Evolutionary conservation across 306 rosid genomes (phyloP).

Genomic region (Glycine tomentella): DNA sequence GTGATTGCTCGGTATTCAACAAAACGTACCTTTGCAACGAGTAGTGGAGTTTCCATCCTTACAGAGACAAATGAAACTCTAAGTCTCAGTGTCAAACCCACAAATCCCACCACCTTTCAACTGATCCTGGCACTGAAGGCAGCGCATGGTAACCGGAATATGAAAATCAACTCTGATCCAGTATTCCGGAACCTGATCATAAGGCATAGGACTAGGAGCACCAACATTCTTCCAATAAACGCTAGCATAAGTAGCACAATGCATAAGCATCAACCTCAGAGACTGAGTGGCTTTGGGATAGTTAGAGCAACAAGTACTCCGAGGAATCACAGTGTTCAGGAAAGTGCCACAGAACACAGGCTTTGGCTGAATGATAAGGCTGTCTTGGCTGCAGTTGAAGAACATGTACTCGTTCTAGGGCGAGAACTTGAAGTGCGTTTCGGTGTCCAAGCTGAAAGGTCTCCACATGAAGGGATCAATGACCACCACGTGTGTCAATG

Average conservation of each 20-base stretch:
- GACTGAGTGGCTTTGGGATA: conserved; percentile 86
- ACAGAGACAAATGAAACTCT: conserved; percentile 76
- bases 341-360: conserved; percentile 80
- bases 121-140: conserved; percentile 87
- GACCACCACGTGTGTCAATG: conserved; percentile 61
- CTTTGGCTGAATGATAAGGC: conserved; percentile 78
- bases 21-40: conserved; percentile 82
- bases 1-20: too few species aligned
- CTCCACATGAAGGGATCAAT: conserved; percentile 93
- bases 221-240: conserved; percentile 91
- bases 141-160: conserved; percentile 73
- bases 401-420: conserved; percentile 82
- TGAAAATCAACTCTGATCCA: conserved; percentile 86
- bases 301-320: too few species aligned
- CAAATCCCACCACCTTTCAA: conserved; percentile 86
- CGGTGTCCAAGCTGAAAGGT: conserved; percentile 81
- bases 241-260: conserved; percentile 80
- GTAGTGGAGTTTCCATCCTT: conserved; percentile 75
- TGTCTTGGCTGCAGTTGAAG: conserved; percentile 81
- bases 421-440: conserved; percentile 74
- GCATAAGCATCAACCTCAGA: conserved; percentile 74
- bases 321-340: conserved; percentile 87
- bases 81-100: conserved; percentile 67
- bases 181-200: conserved; percentile 90
- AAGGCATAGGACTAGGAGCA: conserved; percentile 67